Percentiles rank a stretch among this genome's conserved stretches.
phyloP scores from a whole-genome alignment of 1,284 basidiomycete species.

The Rhodotorula sp. region DNA sequence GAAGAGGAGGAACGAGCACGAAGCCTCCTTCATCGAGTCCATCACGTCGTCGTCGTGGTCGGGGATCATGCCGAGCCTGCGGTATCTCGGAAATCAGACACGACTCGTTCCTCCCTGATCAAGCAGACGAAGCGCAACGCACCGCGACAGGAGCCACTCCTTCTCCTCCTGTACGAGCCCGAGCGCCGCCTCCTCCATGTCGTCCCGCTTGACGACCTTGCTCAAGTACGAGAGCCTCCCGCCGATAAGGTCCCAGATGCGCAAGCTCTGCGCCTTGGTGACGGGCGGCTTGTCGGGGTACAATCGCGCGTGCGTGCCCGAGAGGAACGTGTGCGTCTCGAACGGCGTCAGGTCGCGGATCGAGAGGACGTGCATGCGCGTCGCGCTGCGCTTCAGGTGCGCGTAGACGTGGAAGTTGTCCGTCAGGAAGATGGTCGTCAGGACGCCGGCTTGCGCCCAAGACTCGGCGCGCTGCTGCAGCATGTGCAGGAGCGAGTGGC shows the following conservation, averaged over 20 bases:
- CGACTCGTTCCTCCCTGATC: too few relatives aligned
- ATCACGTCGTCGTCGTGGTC: constrained; percentile 38
- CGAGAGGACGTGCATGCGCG: constrained; percentile 61
- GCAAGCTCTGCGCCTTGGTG: constrained; percentile 23
- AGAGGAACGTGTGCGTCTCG: constrained; percentile 58
- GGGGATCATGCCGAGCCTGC: constrained; percentile 3
- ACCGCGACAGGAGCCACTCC: constrained; percentile 41
- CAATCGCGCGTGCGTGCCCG: constrained; percentile 15
- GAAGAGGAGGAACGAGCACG: constrained; percentile 44
- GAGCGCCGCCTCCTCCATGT: constrained; percentile 40
- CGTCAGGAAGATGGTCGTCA: constrained; percentile 65
- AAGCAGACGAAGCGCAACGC: too few relatives aligned
- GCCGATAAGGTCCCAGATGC: constrained; percentile 44
- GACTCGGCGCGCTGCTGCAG: constrained; percentile 79
- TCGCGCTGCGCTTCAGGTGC: constrained; percentile 40
- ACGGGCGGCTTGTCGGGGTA: constrained; percentile 27
- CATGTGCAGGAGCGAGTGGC: constrained; percentile 72
- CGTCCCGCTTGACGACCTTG: constrained; percentile 33
- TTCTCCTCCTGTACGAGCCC: constrained; percentile 42
- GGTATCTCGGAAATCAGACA: too few relatives aligned
- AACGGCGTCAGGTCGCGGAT: constrained; percentile 67
- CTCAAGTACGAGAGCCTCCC: constrained; percentile 39
- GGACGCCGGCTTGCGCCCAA: constrained; percentile 56
- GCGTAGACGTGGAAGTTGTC: constrained; percentile 52
- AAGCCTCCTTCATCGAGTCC: constrained; percentile 46